A percentile compares a stretch with the other conserved stretches of the same genome.
These are phyloP conservation scores for Penicillium sp. DNA, from an alignment of 2,329 filamentous ascomycete genomes.

Conservation along the genomic window DNA sequence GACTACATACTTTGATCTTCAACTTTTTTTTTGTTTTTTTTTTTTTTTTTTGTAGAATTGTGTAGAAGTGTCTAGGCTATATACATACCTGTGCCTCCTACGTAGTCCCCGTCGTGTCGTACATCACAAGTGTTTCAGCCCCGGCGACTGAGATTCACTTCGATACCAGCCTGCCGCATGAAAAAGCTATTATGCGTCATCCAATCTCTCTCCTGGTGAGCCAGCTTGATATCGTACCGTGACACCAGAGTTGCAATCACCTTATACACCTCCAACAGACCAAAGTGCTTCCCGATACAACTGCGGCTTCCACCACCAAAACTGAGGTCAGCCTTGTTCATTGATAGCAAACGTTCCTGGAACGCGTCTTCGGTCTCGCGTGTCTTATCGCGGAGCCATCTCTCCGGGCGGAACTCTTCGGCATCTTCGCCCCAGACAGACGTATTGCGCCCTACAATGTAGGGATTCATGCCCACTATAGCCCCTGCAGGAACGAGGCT, in stretches of 20 bases:
- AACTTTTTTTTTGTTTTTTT: background rate
- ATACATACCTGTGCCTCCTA: background rate
- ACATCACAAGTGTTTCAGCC: background rate
- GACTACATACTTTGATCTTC: conserved; percentile 12
- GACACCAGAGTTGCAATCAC: conserved; percentile 52
- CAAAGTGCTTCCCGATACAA: conserved; percentile 56
- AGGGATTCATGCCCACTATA: conserved; percentile 36
- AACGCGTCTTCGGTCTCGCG: conserved; percentile 36
- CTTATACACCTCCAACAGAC: conserved; percentile 59
- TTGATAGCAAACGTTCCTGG: conserved; percentile 32
- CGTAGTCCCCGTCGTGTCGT: background rate
- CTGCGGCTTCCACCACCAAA: conserved; percentile 56
- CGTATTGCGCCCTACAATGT: conserved; percentile 38
- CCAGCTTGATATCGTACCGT: conserved; percentile 52
- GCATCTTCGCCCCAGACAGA: conserved; percentile 46
- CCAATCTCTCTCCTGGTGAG: conserved; percentile 49
- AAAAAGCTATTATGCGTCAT: conserved; percentile 58
- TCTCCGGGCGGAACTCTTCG: conserved; percentile 46
- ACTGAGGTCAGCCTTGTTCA: conserved; percentile 38
- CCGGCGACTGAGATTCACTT: conserved; percentile 40
- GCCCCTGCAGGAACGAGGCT: conserved; percentile 32
- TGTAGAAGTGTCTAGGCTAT: background rate
- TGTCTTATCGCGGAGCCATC: conserved; percentile 43
- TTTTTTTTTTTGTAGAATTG: background rate
- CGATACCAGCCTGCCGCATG: conserved; percentile 56